Percentiles rank a stretch among this genome's conserved stretches.
These are phyloP conservation scores for Dryas drummondii DNA, from an alignment of 306 rosid genomes.

Conservation along the genomic window DNA sequence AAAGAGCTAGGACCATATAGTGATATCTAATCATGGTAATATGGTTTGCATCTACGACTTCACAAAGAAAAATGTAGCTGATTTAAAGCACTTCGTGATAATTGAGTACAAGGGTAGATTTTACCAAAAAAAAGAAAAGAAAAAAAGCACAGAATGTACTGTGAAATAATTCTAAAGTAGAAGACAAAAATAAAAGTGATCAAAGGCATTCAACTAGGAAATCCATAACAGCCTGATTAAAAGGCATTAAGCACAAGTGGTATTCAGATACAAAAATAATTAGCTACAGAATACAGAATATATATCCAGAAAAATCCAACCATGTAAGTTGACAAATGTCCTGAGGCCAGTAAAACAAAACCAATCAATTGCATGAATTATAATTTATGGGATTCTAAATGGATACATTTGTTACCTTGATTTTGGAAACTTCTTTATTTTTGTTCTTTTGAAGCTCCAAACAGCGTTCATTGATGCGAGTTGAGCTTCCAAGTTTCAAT, in stretches of 20 bases:
- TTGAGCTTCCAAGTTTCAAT: constrained; percentile 56
- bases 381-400: background rate
- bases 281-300: background rate
- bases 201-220: background rate
- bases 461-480: constrained; percentile 76
- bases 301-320: background rate
- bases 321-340: background rate
- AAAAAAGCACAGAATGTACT: background rate
- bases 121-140: background rate
- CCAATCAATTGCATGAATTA: constrained; percentile 5
- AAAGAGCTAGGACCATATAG: background rate
- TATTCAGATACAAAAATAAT: background rate
- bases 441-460: constrained; percentile 85
- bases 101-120: background rate
- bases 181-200: background rate
- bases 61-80: background rate
- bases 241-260: background rate
- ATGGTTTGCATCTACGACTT: background rate
- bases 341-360: background rate
- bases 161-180: background rate
- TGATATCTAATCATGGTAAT: background rate
- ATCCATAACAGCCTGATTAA: background rate
- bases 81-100: background rate
- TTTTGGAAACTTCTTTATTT: constrained; percentile 56
- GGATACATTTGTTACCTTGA: constrained; percentile 48